Conservation (phyloP, 2,329 filamentous ascomycete species). For the Colletotrichum endophyticum region DNA sequence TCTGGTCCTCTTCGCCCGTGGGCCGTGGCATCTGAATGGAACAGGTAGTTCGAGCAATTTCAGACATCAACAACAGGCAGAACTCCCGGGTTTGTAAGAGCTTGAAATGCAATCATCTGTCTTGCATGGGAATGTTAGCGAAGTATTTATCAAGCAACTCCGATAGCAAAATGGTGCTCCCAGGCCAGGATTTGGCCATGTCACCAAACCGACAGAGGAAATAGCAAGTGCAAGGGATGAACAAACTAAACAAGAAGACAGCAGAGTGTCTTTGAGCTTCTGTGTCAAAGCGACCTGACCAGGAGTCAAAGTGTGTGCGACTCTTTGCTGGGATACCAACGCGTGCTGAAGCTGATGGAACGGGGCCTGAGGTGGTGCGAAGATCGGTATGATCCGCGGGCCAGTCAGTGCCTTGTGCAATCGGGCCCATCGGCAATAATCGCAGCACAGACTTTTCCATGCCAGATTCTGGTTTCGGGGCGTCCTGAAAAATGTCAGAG, state of each 20-base stretch:
- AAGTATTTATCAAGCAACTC: background rate
- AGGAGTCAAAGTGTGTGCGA: background rate
- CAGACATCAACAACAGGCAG: background rate
- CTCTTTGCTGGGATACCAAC: background rate
- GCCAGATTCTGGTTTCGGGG: background rate
- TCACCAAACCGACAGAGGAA: background rate
- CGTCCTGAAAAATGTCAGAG: background rate
- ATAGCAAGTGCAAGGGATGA: background rate
- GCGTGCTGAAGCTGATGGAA: background rate
- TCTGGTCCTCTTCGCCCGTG: background rate
- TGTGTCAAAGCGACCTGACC: background rate
- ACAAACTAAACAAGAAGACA: background rate
- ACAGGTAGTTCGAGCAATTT: background rate
- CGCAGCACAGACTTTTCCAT: background rate
- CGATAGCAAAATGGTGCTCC: background rate
- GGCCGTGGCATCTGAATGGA: background rate
- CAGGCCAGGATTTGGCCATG: background rate
- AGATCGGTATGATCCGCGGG: background rate
- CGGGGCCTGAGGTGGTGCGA: background rate
- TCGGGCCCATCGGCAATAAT: background rate
- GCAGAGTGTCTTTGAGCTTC: background rate
- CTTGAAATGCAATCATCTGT: background rate
- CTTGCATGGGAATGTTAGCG: background rate
- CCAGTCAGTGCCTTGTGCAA: background rate
- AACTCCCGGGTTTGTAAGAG: fast-evolving